A percentile compares a stretch with the other conserved stretches of the same genome.
Conservation (phyloP, 1,284 basidiomycete genomes). For the Trichosporon ovoides region DNA sequence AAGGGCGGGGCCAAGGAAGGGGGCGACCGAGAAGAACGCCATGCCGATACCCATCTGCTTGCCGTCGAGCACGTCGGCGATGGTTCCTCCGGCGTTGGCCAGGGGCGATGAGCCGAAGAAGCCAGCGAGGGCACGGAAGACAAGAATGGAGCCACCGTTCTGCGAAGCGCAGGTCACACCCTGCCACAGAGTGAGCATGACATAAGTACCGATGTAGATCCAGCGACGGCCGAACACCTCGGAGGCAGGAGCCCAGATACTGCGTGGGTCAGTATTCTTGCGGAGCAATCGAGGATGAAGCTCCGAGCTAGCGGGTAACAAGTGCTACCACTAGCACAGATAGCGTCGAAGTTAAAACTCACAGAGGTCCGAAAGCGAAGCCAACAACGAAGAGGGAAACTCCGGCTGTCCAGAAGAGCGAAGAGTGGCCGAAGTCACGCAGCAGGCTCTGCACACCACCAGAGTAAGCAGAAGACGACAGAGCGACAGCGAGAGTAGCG, state of each 20-base stretch:
- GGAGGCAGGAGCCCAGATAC: conserved; percentile 50
- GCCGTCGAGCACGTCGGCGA: conserved; percentile 42
- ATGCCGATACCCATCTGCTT: conserved; percentile 42
- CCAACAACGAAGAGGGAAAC: conserved; percentile 39
- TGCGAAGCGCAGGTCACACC: conserved; percentile 30
- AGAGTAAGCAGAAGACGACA: conserved; percentile 35
- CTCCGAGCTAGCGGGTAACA: neutral
- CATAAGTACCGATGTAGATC: conserved; percentile 58
- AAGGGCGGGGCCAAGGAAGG: conserved; percentile 21
- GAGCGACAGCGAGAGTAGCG: conserved; percentile 37
- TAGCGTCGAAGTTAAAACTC: neutral
- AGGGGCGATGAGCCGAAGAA: conserved; percentile 46
- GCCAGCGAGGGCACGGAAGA: conserved; percentile 43
- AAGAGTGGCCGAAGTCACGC: conserved; percentile 25
- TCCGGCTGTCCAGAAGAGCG: conserved; percentile 33
- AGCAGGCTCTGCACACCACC: conserved; percentile 30
- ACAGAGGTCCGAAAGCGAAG: conserved; percentile 40
- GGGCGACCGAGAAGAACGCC: conserved; percentile 21
- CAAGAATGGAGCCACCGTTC: conserved; percentile 31
- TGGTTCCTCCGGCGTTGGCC: conserved; percentile 45
- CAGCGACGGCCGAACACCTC: conserved; percentile 57
- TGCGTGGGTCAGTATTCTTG: neutral
- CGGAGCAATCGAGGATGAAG: neutral
- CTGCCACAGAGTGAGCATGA: conserved; percentile 38
- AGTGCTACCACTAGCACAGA: neutral